Base-by-base conservation (phyloP, 192 early-diverging fungal genomes). In the Entomortierella chlamydospora region DNA sequence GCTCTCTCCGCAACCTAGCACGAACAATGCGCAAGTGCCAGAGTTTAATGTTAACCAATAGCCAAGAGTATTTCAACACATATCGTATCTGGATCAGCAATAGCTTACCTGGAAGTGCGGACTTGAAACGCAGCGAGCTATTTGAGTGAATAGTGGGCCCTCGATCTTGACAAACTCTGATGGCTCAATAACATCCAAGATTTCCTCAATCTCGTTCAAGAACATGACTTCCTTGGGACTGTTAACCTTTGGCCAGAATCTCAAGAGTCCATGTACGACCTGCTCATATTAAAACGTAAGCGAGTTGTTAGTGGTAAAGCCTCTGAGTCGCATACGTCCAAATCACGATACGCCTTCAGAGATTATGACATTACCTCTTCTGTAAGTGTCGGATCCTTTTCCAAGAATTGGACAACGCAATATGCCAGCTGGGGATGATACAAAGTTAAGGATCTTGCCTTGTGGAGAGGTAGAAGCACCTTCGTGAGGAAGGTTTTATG, bases 161-260 rank as follows among this genome's bases (percentile, higher is more conserved):
- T 95, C 95, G 43, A 99, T 85, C 63, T 91, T 95, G 52, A 90
- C 84, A 82, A 99, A 99, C 81, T 99, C 95, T 45, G 88, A 84
- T 4, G 93, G 94, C 72, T 99, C 97, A 54, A 95, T 95, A 0
- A 96, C 92, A 81, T 98, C 95, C 87, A 99, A 78, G 28, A 99
- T 96, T 68, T 97, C 97, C 73, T 99, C 98, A 47, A 99, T 87
- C 82, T 99, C 98, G 82, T 95, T 96, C 72, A 99, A 87, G 84
- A 97, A 99, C 97, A 99, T 98, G 64, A 99, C 95, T 85, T 99
- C 97, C 83, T 99, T 99, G 17, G 96, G 95, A 71, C 93, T 95
- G 87, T 99, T 99, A 50, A 99, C 95, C 83, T 98, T 99, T 57
- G 98, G 98, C 98, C 98, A 99, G 83, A 89, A 99, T 30, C 96